Conservation (phyloP, 495 filamentous ascomycete genomes). For the Cudoniella acicularis region DNA sequence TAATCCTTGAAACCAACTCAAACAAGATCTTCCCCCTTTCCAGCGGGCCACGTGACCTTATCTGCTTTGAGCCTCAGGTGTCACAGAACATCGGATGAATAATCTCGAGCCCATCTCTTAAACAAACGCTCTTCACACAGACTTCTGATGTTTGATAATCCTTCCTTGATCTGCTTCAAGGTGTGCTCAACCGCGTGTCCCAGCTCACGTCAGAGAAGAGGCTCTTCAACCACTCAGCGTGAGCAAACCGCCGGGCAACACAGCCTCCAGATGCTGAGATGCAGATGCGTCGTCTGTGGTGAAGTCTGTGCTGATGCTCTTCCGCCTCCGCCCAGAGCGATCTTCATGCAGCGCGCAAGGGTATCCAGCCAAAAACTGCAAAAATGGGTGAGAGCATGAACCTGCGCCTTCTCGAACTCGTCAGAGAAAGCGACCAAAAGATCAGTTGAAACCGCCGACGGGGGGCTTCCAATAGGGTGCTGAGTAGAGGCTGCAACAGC, state of each 20-base stretch:
- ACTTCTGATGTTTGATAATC: slow-evolving; percentile 10
- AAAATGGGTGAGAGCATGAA: slow-evolving; percentile 19
- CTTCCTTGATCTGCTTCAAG: slow-evolving; percentile 17
- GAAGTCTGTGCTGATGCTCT: not conserved
- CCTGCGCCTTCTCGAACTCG: slow-evolving; percentile 24
- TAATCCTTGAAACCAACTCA: too few relatives aligned
- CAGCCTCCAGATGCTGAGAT: not conserved
- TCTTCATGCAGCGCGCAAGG: not conserved
- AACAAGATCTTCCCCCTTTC: too few relatives aligned
- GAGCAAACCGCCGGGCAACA: not conserved
- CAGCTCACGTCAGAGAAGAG: slow-evolving; percentile 11
- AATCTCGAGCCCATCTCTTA: not conserved
- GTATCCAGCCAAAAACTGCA: not conserved
- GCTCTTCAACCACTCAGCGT: not conserved
- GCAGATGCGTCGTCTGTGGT: not conserved
- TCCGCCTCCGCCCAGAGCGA: not conserved
- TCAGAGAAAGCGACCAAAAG: slow-evolving; percentile 12
- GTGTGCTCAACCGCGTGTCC: not conserved
- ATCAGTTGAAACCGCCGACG: slow-evolving; percentile 13
- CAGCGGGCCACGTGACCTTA: not conserved
- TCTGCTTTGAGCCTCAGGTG: not conserved
- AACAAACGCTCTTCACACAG: not conserved
- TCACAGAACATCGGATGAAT: not conserved
- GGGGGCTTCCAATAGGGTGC: not conserved
- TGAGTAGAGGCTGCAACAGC: too few relatives aligned